A percentile compares a stretch with the other conserved stretches of the same genome.
Evolutionary conservation across 2,329 filamentous ascomycete genomes (phyloP).

Genomic region (Hymenoscyphus scutula): DNA sequence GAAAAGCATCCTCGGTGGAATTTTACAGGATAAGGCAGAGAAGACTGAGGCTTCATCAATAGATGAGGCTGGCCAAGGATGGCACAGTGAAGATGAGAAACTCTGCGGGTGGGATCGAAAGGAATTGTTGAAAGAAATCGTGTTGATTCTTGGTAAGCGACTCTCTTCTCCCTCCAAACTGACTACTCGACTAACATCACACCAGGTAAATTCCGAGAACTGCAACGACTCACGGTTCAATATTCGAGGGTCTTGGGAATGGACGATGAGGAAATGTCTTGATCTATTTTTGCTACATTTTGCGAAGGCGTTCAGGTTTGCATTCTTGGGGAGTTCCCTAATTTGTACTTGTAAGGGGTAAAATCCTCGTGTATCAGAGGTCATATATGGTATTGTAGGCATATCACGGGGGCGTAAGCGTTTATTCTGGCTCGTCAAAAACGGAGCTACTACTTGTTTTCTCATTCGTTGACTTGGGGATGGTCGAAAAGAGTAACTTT

Average conservation of each 20-base stretch:
- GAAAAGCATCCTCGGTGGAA: conserved; percentile 74
- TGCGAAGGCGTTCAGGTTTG: conserved; percentile 28
- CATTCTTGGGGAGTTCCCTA: conserved; percentile 21
- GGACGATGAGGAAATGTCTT: conserved; percentile 33
- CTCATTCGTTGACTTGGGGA: background rate
- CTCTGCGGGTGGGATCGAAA: conserved; percentile 90
- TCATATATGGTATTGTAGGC: conserved; percentile 4
- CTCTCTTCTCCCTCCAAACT: background rate
- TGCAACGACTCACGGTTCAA: conserved; percentile 91
- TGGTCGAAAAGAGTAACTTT: background rate
- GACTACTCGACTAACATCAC: conserved; percentile 19
- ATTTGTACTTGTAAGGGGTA: conserved; percentile 10
- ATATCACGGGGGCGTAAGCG: conserved; percentile 7
- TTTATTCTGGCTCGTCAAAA: background rate
- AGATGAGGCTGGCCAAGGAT: conserved; percentile 44
- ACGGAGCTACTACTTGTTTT: background rate
- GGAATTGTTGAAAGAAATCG: conserved; percentile 84
- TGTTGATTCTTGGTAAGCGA: conserved; percentile 81
- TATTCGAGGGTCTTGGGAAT: conserved; percentile 82
- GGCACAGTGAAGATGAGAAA: conserved; percentile 65
- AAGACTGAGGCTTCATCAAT: conserved; percentile 33
- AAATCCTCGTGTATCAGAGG: background rate
- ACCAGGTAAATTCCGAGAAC: conserved; percentile 87
- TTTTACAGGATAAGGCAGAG: conserved; percentile 53
- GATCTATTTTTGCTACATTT: conserved; percentile 11